Base-by-base conservation (phyloP, 352 stramenopile species). In the Pythium sp. region DNA sequence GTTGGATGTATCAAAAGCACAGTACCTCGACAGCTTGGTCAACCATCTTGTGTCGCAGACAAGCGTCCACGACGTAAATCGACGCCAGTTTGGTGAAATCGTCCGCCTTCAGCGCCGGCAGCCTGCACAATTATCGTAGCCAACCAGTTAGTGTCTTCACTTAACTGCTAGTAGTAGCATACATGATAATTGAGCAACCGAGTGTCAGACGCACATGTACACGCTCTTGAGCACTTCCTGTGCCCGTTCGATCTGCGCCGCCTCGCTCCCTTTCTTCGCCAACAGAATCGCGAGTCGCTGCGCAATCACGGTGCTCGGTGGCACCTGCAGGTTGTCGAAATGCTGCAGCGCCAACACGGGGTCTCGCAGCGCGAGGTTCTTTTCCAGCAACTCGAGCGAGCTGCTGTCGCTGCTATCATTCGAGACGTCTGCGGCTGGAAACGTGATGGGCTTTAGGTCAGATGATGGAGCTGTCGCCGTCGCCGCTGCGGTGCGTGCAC, bases 51-150 rank as follows among this genome's bases (percentile, higher is more conserved):
- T 83, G 70, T 6, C 76, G 69, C 30, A 90, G 60, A 75, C 84
- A 92, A 28, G 74, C 79, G 57, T 90, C 81, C n/a, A 86, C 62
- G 20, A 89, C 77, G 71, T 86, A 90, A 62, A 92, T 91, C 28
- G 72, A 79, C 49, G 84, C 84, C 41, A 92, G 62, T 53, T 86
- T 84, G 59, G 82, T 92, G 18, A 74, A 72, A 55, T 92, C 84
- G 64, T 89, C 81, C n/a, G 71, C 59, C n/a, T 74, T 18, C n/a
- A 90, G 81, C 20, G 65, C 32, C 20, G 80, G 71, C 8, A 47
- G 36, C 36, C 74, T 79, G n/a, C n/a, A 58, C 14, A 38, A 8
- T 7, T 8, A 9, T 32, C 20, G 36, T 55, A 55, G 46, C 15
- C 59, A 56, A 28, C 36, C 15, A n/a, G 51, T 67, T 6, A 55